These are phyloP conservation scores for Backusella macrospora DNA, from an alignment of 192 early-diverging fungal genomes.

Conservation along the genomic window DNA sequence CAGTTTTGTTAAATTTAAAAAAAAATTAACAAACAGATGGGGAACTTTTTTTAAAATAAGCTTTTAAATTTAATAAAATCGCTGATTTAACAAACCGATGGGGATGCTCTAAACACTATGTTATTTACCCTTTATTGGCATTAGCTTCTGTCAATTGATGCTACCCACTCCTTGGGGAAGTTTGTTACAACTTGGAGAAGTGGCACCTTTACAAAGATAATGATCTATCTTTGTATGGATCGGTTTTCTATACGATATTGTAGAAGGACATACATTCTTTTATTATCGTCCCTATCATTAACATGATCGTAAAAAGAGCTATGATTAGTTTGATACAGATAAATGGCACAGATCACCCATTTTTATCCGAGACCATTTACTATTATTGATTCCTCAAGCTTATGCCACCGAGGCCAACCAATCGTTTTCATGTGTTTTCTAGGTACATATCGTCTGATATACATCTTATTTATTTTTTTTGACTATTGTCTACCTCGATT, in stretches of 20 bases:
- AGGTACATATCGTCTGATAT: constrained; percentile 36
- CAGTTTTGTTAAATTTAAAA: no score
- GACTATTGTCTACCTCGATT: constrained; percentile 9
- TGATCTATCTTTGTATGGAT: constrained; percentile 36
- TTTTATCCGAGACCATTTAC: constrained; percentile 27
- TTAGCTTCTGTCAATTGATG: constrained; percentile 45
- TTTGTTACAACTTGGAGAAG: constrained; percentile 33
- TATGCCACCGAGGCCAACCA: constrained; percentile 39
- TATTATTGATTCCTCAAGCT: constrained; percentile 42
- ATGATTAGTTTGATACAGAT: constrained; percentile 37
- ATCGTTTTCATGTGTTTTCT: constrained; percentile 42
- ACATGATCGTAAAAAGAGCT: constrained; percentile 38
- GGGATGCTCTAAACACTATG: no score
- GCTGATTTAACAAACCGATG: no score
- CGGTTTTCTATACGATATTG: constrained; percentile 46
- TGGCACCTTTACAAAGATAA: constrained; percentile 35
- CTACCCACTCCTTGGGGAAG: constrained; percentile 36
- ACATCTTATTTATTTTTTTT: constrained; percentile 36
- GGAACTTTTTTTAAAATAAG: no score
- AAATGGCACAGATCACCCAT: constrained; percentile 44
- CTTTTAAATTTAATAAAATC: no score
- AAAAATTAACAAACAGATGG: no score
- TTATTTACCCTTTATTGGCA: constrained; percentile 40
- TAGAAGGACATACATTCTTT: constrained; percentile 42
- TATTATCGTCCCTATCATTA: constrained; percentile 39